These are phyloP conservation scores for Colletotrichum filicis DNA, from an alignment of 2,329 filamentous ascomycete genomes.

Conservation along the genomic window DNA sequence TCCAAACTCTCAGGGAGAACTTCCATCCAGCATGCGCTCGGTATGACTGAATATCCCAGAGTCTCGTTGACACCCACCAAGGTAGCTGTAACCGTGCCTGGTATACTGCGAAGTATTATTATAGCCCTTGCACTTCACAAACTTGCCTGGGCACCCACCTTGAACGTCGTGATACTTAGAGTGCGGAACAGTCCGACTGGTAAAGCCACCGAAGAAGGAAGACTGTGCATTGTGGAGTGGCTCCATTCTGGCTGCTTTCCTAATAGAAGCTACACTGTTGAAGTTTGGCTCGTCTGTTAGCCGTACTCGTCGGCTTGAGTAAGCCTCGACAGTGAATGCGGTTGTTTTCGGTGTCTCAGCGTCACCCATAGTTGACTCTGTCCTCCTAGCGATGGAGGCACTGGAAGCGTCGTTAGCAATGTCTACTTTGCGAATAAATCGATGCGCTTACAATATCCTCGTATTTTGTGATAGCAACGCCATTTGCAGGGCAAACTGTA, in stretches of 20 bases:
- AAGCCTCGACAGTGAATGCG: too few relatives aligned
- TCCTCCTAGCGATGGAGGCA: neutral
- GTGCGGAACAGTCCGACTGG: neutral
- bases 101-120: neutral
- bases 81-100: constrained; percentile 9
- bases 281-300: too few relatives aligned
- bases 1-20: neutral
- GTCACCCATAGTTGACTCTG: too few relatives aligned
- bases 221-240: neutral
- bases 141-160: neutral
- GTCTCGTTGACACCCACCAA: neutral
- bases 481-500: constrained; percentile 1
- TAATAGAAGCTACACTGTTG: neutral
- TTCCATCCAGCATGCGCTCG: neutral
- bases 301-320: neutral
- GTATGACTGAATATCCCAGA: constrained; percentile 5
- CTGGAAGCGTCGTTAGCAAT: neutral
- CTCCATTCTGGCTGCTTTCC: neutral
- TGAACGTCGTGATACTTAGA: neutral
- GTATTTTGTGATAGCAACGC: neutral
- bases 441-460: neutral
- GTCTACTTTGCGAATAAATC: neutral
- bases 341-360: fast-evolving
- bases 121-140: neutral
- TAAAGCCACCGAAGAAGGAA: constrained; percentile 14